Base-by-base conservation (phyloP, 257 asterid genomes). In the Avicennia marina region DNA sequence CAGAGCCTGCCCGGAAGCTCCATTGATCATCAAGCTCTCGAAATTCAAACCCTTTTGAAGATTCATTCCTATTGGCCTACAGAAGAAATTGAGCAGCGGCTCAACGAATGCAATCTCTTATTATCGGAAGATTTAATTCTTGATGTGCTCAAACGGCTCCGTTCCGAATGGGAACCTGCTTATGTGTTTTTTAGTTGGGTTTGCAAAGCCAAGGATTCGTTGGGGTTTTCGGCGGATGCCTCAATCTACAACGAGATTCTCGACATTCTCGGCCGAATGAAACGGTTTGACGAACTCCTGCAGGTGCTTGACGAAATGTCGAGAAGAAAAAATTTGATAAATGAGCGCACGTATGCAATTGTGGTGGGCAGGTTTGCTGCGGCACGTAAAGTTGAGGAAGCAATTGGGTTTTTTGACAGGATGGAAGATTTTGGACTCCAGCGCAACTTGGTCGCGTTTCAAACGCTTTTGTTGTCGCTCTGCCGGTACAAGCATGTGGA, bases 291-390 rank as follows among this genome's bases (percentile, higher is more conserved):
- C 0, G 83, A 84, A 56, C 22, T 80, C 63, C 50, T 33, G 52
- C 79, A 73, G 47, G 77, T 90, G 94, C 81, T 90, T 81, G 87
- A 84, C 56, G 86, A 84, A 87, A 87, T 90, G 98, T 70, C 81
- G 1, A 32, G 38, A 31, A 80, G 84, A 62, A 64, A 62, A 20
- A 48, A 47, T 6, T 22, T 74, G 47, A 64, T 82, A 53, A 69
- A 68, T 15, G 90, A 80, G 44, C 66, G 70, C 51, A 80, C 95
- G 0, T 82, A 61, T n/a, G 71, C 64, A 1, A 71, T 77, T 25
- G 83, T 72, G 18, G 51, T 75, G 2, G 64, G 66, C 57, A 76
- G 98, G 66, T 79, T 71, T 15, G 66, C 94, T 21, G 84, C 84
- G 0, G 94, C 86, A 1, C 88, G 78, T 29, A 80, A 63, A 68